These are phyloP conservation scores for Coemansia sp. DNA, from an alignment of 192 early-diverging fungal species.

Conservation along the genomic window DNA sequence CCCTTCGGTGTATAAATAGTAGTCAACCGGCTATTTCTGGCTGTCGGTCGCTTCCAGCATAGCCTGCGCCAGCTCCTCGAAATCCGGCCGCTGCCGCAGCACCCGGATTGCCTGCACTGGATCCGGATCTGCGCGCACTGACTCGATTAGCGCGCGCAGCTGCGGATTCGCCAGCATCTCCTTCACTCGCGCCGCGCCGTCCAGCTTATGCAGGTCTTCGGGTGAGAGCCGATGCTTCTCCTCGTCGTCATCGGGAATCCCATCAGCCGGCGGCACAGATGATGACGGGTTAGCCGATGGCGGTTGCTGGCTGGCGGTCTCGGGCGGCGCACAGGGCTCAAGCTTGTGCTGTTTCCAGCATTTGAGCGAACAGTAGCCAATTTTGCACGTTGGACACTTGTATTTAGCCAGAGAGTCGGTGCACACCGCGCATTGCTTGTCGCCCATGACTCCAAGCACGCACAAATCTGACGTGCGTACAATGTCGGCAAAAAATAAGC, in stretches of 20 bases:
- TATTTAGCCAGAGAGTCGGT: conserved; percentile 33
- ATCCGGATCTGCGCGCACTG: conserved; percentile 21
- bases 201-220: conserved; percentile 25
- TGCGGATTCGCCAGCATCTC: conserved; percentile 22
- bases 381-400: conserved; percentile 42
- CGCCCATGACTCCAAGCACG: conserved; percentile 3
- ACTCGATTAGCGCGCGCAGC: conserved; percentile 21
- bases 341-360: conserved; percentile 42
- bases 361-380: conserved; percentile 43
- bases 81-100: conserved; percentile 38
- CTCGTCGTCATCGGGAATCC: conserved; percentile 24
- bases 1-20: not conserved
- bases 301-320: not conserved
- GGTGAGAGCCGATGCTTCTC: conserved; percentile 26
- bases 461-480: not conserved
- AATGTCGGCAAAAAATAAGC: not conserved
- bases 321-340: conserved; percentile 20
- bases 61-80: conserved; percentile 39
- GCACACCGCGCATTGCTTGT: conserved; percentile 32
- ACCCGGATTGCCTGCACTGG: conserved; percentile 35
- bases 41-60: conserved; percentile 25
- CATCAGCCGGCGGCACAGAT: not conserved
- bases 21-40: not conserved
- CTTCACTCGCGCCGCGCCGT: conserved; percentile 10
- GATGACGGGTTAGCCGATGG: not conserved